A percentile compares a stretch with the other conserved stretches of the same genome.
Conservation (phyloP, 2,329 filamentous ascomycete species). For the Colletotrichum liaoningense region DNA sequence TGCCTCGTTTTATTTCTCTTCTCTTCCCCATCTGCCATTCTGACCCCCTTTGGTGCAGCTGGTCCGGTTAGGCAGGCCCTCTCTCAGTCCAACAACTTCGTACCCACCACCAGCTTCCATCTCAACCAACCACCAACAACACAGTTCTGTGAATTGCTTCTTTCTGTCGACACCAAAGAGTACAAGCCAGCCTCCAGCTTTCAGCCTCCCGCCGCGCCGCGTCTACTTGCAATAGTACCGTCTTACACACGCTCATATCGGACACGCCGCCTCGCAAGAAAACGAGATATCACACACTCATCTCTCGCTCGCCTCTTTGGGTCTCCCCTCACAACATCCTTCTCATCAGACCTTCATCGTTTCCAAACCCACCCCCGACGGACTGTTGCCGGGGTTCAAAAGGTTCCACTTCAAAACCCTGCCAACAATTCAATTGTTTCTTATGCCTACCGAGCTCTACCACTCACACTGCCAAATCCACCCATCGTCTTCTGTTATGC, state of each 20-base stretch:
- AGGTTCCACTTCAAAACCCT: slow-evolving; percentile 28
- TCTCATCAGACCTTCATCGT: slow-evolving; percentile 19
- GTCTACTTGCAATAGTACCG: neutral
- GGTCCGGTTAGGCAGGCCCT: slow-evolving; percentile 31
- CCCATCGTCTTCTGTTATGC: slow-evolving; percentile 27
- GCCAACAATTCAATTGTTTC: slow-evolving; percentile 28
- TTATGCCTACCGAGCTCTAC: slow-evolving; percentile 27
- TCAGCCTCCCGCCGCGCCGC: neutral
- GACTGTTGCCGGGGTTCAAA: slow-evolving; percentile 21
- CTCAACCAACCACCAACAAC: neutral
- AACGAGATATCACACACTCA: neutral
- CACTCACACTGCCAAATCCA: slow-evolving; percentile 31
- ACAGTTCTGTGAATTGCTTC: slow-evolving; percentile 28
- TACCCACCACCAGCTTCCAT: neutral
- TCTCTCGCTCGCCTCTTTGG: neutral
- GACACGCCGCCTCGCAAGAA: neutral
- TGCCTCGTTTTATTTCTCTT: slow-evolving; percentile 8
- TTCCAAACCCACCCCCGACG: slow-evolving; percentile 12
- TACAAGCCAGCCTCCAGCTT: neutral
- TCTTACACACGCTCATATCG: neutral
- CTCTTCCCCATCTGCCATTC: slow-evolving; percentile 2
- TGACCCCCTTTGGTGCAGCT: neutral
- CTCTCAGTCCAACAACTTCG: neutral
- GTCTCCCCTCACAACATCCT: neutral
- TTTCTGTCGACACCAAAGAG: slow-evolving; percentile 4